Conservation (phyloP, 2,329 filamentous ascomycete species). For the Calonectria henricotiae region DNA sequence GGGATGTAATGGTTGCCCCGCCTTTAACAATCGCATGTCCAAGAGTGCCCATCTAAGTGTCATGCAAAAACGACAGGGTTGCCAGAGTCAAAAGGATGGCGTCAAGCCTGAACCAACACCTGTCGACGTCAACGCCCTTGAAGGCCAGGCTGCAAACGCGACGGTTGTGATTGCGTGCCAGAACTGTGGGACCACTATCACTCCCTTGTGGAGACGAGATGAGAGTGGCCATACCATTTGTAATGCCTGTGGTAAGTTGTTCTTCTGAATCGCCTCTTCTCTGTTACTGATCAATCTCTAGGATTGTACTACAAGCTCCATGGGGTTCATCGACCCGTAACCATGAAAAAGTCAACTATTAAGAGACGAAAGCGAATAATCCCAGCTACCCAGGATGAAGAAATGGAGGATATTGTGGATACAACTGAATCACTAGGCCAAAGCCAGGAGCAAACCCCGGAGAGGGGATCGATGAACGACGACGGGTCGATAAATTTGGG, state of each 20-base stretch:
- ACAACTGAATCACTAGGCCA: constrained; percentile 60
- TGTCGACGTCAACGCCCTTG: constrained; percentile 57
- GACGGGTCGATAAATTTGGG: constrained; percentile 78
- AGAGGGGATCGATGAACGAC: constrained; percentile 73
- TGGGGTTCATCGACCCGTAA: constrained; percentile 90
- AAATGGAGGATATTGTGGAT: constrained; percentile 67
- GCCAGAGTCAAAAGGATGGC: constrained; percentile 51
- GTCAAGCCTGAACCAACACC: constrained; percentile 53
- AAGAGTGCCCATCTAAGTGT: constrained; percentile 84
- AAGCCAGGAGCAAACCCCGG: constrained; percentile 59
- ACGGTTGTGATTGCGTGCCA: constrained; percentile 87
- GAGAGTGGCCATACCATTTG: constrained; percentile 97
- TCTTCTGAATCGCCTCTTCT: neutral
- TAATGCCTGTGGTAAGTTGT: constrained; percentile 91
- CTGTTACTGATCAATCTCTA: constrained; percentile 58
- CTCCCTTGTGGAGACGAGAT: constrained; percentile 94
- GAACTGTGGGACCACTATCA: constrained; percentile 97
- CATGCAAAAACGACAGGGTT: constrained; percentile 64
- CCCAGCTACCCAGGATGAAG: constrained; percentile 76
- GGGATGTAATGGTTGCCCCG: constrained; percentile 95
- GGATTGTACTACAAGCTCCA: constrained; percentile 97
- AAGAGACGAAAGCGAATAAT: constrained; percentile 96
- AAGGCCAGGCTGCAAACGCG: constrained; percentile 54
- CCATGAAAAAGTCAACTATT: constrained; percentile 99
- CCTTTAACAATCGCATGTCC: constrained; percentile 96